Evolutionary conservation across 345 rosid genomes (phyloP).

Genomic region (Hibiscus syriacus): DNA sequence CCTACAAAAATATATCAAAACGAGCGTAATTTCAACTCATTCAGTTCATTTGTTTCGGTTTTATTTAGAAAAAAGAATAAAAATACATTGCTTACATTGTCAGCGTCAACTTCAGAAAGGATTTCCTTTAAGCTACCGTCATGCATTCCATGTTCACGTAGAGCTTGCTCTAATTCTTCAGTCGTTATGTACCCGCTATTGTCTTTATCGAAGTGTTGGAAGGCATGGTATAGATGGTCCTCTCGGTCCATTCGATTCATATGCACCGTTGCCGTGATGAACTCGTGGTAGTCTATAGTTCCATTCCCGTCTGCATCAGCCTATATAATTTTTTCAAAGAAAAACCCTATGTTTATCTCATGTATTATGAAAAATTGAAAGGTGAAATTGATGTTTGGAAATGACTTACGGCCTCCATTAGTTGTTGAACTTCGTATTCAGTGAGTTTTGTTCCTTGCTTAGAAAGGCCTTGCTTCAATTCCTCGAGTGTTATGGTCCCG

Average conservation of each 20-base stretch:
- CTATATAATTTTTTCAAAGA: not conserved
- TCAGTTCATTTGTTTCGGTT: not conserved
- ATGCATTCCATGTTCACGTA: not conserved
- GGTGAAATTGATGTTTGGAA: not conserved
- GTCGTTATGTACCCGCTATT: not conserved
- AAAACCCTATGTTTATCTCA: too few relatives aligned
- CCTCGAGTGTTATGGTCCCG: too few relatives aligned
- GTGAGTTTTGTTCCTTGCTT: too few relatives aligned
- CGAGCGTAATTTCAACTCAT: not conserved
- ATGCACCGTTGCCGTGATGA: not conserved
- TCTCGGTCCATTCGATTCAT: not conserved
- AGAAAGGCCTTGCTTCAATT: too few relatives aligned
- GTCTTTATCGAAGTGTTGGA: not conserved
- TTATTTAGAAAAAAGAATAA: too few relatives aligned
- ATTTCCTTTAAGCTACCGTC: not conserved
- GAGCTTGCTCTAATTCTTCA: not conserved
- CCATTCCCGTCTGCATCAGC: not conserved
- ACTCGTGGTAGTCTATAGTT: not conserved
- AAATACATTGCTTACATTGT: not conserved
- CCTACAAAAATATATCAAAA: not conserved
- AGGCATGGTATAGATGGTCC: not conserved
- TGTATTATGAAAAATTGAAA: not conserved
- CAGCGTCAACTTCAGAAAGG: not conserved
- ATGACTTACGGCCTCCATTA: not conserved
- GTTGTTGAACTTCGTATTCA: not conserved